phyloP scores from a whole-genome alignment of 148 eudicot genomes.

The Simmondsia chinensis region DNA sequence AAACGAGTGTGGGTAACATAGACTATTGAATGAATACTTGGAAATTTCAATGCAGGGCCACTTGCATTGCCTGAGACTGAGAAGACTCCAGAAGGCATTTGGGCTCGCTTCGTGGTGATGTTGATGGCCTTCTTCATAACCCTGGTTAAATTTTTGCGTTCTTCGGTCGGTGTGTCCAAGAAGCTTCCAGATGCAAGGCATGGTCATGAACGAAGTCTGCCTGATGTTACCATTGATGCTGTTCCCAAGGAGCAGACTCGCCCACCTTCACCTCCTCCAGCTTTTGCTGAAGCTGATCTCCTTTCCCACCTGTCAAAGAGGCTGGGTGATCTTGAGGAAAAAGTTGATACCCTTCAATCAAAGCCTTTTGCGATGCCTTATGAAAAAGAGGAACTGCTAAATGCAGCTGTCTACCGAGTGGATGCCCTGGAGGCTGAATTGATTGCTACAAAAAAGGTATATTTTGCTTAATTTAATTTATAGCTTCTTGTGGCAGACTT shows the following conservation, averaged over 20 bases:
- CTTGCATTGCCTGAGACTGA: constrained; percentile 21
- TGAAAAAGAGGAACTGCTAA: constrained; percentile 61
- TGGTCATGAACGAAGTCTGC: constrained; percentile 12
- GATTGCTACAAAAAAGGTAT: constrained; percentile 95
- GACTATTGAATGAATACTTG: neutral
- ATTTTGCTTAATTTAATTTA: neutral
- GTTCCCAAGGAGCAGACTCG: constrained; percentile 37
- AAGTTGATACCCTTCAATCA: constrained; percentile 56
- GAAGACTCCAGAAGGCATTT: constrained; percentile 39
- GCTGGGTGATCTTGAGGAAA: constrained; percentile 55
- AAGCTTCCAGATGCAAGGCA: constrained; percentile 34
- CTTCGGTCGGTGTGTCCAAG: constrained; percentile 36
- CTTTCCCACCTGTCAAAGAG: constrained; percentile 40
- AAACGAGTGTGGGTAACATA: too few species aligned
- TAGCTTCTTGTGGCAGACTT: too few species aligned
- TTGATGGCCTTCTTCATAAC: constrained; percentile 59
- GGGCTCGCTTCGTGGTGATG: constrained; percentile 35
- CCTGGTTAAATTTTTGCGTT: constrained; percentile 33
- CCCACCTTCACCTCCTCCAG: constrained; percentile 64
- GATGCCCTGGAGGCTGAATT: constrained; percentile 68
- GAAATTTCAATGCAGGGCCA: constrained; percentile 35
- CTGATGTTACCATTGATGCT: constrained; percentile 28
- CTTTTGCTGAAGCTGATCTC: constrained; percentile 47
- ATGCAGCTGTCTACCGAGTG: constrained; percentile 64
- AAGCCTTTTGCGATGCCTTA: constrained; percentile 65